Evolutionary conservation across 2,329 filamentous ascomycete genomes (phyloP).

Genomic region (Epichloe hybrida): DNA sequence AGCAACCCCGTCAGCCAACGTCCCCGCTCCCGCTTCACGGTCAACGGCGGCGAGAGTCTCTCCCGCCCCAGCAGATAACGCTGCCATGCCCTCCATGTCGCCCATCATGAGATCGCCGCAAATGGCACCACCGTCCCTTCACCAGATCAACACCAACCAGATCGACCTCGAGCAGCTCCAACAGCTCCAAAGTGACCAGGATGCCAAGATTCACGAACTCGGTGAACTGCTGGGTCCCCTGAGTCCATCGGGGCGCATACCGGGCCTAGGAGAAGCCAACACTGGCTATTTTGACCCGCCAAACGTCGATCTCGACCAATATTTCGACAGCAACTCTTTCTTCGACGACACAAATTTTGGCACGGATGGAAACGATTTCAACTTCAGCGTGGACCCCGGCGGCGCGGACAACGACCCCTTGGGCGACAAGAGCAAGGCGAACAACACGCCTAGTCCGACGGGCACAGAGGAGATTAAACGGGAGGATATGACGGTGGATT

Average conservation of each 20-base stretch:
- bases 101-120: constrained; percentile 30
- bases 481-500: constrained; percentile 23
- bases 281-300: constrained; percentile 22
- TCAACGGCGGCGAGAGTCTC: constrained; percentile 10
- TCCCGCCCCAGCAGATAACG: constrained; percentile 12
- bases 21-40: constrained; percentile 4
- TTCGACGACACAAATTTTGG: constrained; percentile 25
- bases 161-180: constrained; percentile 68
- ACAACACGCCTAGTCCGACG: constrained; percentile 31
- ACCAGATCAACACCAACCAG: constrained; percentile 53
- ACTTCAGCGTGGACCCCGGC: constrained; percentile 33
- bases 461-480: constrained; percentile 37
- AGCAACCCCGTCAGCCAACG: constrained; percentile 13
- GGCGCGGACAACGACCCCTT: constrained; percentile 3
- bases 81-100: constrained; percentile 31
- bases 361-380: constrained; percentile 34
- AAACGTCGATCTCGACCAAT: constrained; percentile 38
- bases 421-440: constrained; percentile 7
- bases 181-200: constrained; percentile 66
- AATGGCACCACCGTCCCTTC: constrained; percentile 30
- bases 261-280: constrained; percentile 43
- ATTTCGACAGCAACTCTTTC: constrained; percentile 30
- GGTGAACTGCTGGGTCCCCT: constrained; percentile 63
- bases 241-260: constrained; percentile 66
- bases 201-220: constrained; percentile 61